phyloP scores from a whole-genome alignment of 208 protist genomes.

The Wallacemonas collosoma region DNA sequence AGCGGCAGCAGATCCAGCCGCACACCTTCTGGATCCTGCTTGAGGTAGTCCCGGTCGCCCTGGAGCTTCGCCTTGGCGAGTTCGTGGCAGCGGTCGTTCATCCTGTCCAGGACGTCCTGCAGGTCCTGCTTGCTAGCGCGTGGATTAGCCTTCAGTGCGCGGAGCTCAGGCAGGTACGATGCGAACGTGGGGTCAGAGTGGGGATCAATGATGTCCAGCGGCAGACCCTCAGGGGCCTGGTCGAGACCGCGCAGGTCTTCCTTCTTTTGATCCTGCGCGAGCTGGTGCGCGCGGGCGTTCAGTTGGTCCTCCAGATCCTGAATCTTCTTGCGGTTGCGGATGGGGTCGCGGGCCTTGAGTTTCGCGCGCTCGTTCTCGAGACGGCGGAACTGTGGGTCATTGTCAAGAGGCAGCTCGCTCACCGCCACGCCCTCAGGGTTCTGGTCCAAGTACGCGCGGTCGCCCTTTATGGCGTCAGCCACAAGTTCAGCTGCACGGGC shows the following conservation, averaged over 20 bases:
- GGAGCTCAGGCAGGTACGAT: slow-evolving; percentile 43
- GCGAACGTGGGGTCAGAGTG: slow-evolving; percentile 62
- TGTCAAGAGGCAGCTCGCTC: slow-evolving; percentile 55
- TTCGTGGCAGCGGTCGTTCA: slow-evolving; percentile 70
- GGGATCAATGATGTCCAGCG: slow-evolving; percentile 50
- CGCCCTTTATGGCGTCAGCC: slow-evolving; percentile 39
- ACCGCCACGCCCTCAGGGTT: slow-evolving; percentile 62
- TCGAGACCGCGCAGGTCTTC: slow-evolving; percentile 67
- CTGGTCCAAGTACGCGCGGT: slow-evolving; percentile 56
- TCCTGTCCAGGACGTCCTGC: slow-evolving; percentile 40
- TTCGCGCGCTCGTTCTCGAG: slow-evolving; percentile 72
- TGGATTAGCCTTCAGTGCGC: slow-evolving; percentile 55
- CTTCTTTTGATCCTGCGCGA: slow-evolving; percentile 67
- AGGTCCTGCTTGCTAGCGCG: slow-evolving; percentile 31
- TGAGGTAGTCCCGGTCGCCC: slow-evolving; percentile 65
- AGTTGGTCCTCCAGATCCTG: slow-evolving; percentile 65
- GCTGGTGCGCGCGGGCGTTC: slow-evolving; percentile 62
- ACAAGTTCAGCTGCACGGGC: slow-evolving; percentile 20
- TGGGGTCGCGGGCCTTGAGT: slow-evolving; percentile 58
- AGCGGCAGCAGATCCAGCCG: slow-evolving; percentile 51
- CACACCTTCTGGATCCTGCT: slow-evolving; percentile 55
- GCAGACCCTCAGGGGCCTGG: slow-evolving; percentile 55
- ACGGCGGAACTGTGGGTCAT: slow-evolving; percentile 62
- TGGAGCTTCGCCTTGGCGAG: slow-evolving; percentile 57
- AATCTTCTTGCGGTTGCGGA: slow-evolving; percentile 59